Evolutionary conservation across 208 protist species (phyloP).

Genomic region (Leishmania tropica): DNA sequence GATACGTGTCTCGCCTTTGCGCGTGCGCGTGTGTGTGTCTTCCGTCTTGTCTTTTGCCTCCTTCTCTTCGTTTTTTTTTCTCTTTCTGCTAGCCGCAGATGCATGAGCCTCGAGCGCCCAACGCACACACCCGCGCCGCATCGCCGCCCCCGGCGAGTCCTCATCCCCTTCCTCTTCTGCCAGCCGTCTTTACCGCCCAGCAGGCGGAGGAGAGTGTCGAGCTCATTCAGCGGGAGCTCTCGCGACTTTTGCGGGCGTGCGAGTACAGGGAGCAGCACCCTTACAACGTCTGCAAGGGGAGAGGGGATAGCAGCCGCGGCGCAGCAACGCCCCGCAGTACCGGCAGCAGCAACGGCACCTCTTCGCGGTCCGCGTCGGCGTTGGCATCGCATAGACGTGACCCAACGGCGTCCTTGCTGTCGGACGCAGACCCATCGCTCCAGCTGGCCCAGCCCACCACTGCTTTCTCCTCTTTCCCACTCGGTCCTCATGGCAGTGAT

Average conservation of each 20-base stretch:
- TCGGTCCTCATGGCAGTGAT: background rate
- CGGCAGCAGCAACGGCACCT: background rate
- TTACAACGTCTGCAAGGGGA: slow-evolving; percentile 1
- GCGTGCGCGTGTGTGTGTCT: background rate
- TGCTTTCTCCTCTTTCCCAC: background rate
- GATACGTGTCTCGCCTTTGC: background rate
- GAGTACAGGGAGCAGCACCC: slow-evolving; percentile 46
- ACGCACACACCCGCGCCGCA: background rate
- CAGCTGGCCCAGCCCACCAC: background rate
- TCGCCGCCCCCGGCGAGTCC: background rate
- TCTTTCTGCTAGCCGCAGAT: background rate
- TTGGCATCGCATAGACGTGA: background rate
- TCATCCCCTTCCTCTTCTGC: background rate
- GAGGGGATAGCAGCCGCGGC: background rate
- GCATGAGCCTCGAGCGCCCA: background rate
- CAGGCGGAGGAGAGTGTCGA: slow-evolving; percentile 33
- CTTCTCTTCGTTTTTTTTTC: background rate
- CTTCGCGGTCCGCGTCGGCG: background rate
- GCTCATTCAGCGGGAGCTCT: slow-evolving; percentile 39
- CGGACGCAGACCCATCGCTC: background rate
- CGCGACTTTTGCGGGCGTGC: slow-evolving; percentile 41
- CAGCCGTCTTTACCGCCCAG: slow-evolving; percentile 10
- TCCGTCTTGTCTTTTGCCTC: slow-evolving; percentile 19
- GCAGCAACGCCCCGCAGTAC: background rate
- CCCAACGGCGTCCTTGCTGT: background rate